Percentiles rank a stretch among this genome's conserved stretches.
phyloP scores from a whole-genome alignment of 305 asterid species.

The Solanum hybrid region DNA sequence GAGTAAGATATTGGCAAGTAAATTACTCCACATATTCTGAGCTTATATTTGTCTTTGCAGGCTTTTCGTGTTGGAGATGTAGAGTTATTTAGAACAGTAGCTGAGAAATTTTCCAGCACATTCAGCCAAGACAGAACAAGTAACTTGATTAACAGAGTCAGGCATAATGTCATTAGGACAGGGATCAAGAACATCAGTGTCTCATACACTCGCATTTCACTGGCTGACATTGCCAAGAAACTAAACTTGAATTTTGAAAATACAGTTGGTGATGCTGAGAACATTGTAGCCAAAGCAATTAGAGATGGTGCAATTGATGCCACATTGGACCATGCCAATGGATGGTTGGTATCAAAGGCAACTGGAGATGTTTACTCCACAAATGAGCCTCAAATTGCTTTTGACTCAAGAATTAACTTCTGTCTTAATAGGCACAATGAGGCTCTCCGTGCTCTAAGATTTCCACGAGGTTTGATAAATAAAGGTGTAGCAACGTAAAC shows the following conservation, averaged over 20 bases:
- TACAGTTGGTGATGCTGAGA: conserved; percentile 67
- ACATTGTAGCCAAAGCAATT: conserved; percentile 64
- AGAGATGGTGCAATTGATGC: conserved; percentile 77
- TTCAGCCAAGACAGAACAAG: conserved; percentile 57
- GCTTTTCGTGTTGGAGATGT: conserved; percentile 73
- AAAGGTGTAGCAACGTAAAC: conserved; percentile 15
- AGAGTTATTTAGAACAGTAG: conserved; percentile 54
- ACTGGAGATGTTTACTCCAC: conserved; percentile 69
- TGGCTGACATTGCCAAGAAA: conserved; percentile 61
- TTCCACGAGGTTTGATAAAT: conserved; percentile 13
- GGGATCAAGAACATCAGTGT: conserved; percentile 65
- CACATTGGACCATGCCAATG: conserved; percentile 56
- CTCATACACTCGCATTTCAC: conserved; percentile 64
- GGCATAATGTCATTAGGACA: conserved; percentile 65
- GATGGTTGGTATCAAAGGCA: conserved; percentile 70
- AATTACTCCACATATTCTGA: neutral
- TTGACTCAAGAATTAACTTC: conserved; percentile 17
- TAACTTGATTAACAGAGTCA: conserved; percentile 61
- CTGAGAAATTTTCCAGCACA: conserved; percentile 48
- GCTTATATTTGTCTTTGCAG: conserved; percentile 25
- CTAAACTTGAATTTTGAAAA: conserved; percentile 53
- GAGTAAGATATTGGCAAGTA: neutral
- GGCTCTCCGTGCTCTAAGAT: conserved; percentile 16
- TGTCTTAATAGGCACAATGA: conserved; percentile 21
- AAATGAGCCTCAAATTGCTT: conserved; percentile 35